Conservation (phyloP, 176 grass and related monocot species). For the Tillandsia leiboldiana region DNA sequence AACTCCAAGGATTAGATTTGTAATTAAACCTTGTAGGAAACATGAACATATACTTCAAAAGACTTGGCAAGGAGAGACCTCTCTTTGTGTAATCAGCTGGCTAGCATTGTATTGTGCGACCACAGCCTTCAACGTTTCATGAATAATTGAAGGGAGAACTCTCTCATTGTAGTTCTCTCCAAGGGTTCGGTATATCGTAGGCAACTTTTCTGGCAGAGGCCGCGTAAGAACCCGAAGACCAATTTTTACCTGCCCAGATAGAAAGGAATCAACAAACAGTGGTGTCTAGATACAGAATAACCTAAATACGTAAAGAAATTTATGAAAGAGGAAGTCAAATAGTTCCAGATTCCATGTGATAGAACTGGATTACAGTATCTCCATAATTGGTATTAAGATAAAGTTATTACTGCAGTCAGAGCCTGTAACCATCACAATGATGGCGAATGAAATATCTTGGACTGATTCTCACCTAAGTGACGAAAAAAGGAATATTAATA, state of each 20-base stretch:
- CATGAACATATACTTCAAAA: not conserved
- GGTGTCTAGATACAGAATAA: not conserved
- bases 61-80: conserved; percentile 28
- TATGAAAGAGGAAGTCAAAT: no score
- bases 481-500: no score
- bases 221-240: conserved; percentile 77
- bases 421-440: no score
- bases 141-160: conserved; percentile 92
- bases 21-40: no score
- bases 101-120: conserved; percentile 98
- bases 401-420: no score
- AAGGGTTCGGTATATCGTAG: conserved; percentile 64
- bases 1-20: no score
- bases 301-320: not conserved
- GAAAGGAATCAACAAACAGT: not conserved
- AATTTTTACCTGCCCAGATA: conserved; percentile 50
- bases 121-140: conserved; percentile 92
- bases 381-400: no score
- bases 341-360: no score
- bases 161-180: conserved; percentile 85
- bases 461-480: no score
- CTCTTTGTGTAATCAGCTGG: conserved; percentile 93
- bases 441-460: no score
- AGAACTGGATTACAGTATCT: no score
- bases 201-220: conserved; percentile 60